Percentiles rank a stretch among this genome's conserved stretches.
These are phyloP conservation scores for Coelastrella sp. DNA, from an alignment of 139 green algal genomes.

Conservation along the genomic window DNA sequence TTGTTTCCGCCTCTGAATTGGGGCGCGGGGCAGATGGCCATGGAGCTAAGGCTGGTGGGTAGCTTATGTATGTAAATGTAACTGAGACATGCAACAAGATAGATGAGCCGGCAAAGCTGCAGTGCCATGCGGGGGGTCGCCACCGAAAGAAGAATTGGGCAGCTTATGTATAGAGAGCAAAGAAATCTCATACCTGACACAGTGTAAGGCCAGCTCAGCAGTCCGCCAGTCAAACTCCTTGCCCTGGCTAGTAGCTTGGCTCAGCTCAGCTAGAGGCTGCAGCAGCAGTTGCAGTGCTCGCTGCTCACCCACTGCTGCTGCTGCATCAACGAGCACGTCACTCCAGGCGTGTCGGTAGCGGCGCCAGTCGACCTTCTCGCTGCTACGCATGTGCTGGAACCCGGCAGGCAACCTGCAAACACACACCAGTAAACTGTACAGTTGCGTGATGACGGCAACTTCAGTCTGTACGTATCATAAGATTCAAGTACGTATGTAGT, in stretches of 20 bases:
- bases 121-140: neutral
- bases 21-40: too few relatives aligned
- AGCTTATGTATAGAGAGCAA: too few relatives aligned
- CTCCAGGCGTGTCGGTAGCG: slow-evolving; percentile 64
- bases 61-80: too few relatives aligned
- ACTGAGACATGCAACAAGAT: too few relatives aligned
- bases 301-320: slow-evolving; percentile 67
- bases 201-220: slow-evolving; percentile 83
- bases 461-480: too few relatives aligned
- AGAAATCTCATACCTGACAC: slow-evolving; percentile 60
- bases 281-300: slow-evolving; percentile 43
- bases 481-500: too few relatives aligned
- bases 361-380: slow-evolving; percentile 20
- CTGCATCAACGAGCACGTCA: slow-evolving; percentile 72
- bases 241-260: neutral
- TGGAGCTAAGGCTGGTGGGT: too few relatives aligned
- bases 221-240: slow-evolving; percentile 77
- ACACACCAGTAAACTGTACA: neutral
- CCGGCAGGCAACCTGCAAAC: slow-evolving; percentile 16
- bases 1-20: too few relatives aligned
- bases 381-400: neutral
- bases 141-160: too few relatives aligned
- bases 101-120: too few relatives aligned
- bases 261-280: slow-evolving; percentile 65
- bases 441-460: neutral